Conservation (phyloP, 768 basidiomycete genomes). For the Phlebiopsis gigantea region DNA sequence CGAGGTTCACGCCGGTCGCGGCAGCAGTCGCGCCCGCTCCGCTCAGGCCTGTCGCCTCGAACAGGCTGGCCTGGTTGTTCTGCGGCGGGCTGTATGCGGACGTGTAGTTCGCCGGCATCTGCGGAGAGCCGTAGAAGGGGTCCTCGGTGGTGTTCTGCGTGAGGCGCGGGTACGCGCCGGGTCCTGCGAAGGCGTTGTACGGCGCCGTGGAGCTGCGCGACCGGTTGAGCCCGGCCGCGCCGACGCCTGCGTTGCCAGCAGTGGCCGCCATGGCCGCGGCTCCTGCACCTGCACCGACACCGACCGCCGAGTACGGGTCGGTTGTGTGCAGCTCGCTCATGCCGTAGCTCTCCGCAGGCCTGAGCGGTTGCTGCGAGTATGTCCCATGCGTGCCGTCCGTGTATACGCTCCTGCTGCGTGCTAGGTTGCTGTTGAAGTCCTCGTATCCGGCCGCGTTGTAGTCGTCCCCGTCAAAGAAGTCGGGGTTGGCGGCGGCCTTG, state of each 20-base stretch:
- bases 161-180: slow-evolving; percentile 12
- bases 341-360: slow-evolving; percentile 38
- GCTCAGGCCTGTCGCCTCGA: slow-evolving; percentile 21
- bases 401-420: slow-evolving; percentile 22
- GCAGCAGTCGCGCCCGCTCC: slow-evolving; percentile 15
- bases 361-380: slow-evolving; percentile 35
- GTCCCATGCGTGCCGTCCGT: slow-evolving; percentile 55
- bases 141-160: slow-evolving; percentile 1
- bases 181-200: slow-evolving; percentile 36
- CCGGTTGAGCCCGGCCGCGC: slow-evolving; percentile 27
- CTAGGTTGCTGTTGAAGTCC: background rate
- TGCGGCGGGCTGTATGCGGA: slow-evolving; percentile 3
- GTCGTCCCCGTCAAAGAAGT: slow-evolving; percentile 49
- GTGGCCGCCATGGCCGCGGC: slow-evolving; percentile 26
- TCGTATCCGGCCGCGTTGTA: slow-evolving; percentile 15
- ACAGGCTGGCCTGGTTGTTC: slow-evolving; percentile 15
- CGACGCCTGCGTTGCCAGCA: slow-evolving; percentile 31
- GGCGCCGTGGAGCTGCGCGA: slow-evolving; percentile 29
- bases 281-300: slow-evolving; percentile 18
- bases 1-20: slow-evolving; percentile 8
- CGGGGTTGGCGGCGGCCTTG: slow-evolving; percentile 41
- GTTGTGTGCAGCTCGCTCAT: slow-evolving; percentile 44
- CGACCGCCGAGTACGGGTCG: slow-evolving; percentile 29
- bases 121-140: slow-evolving; percentile 6
- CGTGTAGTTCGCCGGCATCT: slow-evolving; percentile 10